Evolutionary conservation across 495 filamentous ascomycete species (phyloP).

Genomic region (Annulohypoxylon bovei): DNA sequence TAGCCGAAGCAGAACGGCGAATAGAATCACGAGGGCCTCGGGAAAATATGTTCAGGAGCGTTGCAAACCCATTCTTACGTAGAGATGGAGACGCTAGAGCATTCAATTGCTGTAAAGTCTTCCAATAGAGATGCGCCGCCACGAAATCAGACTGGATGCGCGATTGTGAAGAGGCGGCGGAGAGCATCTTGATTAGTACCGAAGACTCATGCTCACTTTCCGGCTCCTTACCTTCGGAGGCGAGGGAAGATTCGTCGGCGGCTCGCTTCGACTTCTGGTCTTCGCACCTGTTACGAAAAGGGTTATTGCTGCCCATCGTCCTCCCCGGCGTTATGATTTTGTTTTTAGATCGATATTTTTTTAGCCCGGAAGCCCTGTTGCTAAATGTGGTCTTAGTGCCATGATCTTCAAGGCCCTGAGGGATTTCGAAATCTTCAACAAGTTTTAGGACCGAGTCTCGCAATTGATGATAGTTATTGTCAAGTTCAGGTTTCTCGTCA

Average conservation of each 20-base stretch:
- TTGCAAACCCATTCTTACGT: conserved; percentile 70
- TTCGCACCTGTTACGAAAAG: conserved; percentile 60
- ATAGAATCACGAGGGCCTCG: conserved; percentile 74
- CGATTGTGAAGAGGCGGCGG: conserved; percentile 72
- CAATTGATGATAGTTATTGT: conserved; percentile 84
- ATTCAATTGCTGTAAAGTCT: conserved; percentile 70
- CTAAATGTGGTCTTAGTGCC: conserved; percentile 67
- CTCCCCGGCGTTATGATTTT: conserved; percentile 58
- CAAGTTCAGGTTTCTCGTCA: conserved; percentile 71
- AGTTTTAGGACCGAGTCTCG: conserved; percentile 84
- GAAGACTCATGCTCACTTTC: conserved; percentile 51
- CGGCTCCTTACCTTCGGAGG: conserved; percentile 47
- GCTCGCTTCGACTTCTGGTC: conserved; percentile 44
- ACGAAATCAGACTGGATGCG: conserved; percentile 75
- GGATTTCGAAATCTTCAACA: conserved; percentile 81
- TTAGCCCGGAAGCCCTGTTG: conserved; percentile 65
- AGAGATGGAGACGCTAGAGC: conserved; percentile 70
- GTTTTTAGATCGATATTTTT: conserved; percentile 61
- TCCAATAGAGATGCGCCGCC: conserved; percentile 74
- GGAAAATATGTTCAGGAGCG: conserved; percentile 75
- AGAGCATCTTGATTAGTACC: conserved; percentile 72
- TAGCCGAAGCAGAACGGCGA: conserved; percentile 69
- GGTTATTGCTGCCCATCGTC: conserved; percentile 64
- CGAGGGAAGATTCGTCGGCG: conserved; percentile 45
- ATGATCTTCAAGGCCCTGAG: conserved; percentile 65